phyloP scores from a whole-genome alignment of 441 rosid species.

The Manihot esculenta region DNA sequence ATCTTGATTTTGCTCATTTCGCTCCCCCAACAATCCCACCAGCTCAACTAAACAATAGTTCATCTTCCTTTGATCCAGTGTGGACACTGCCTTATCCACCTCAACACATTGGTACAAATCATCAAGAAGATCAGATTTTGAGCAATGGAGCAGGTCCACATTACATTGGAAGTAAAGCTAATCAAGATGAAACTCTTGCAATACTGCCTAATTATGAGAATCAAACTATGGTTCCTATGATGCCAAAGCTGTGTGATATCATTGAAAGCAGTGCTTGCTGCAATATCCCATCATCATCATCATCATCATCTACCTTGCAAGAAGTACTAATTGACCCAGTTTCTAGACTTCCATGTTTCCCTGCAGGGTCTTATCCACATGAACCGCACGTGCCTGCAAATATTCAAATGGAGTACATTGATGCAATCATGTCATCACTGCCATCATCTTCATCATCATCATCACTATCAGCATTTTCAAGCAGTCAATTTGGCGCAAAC shows the following conservation, averaged over 20 bases:
- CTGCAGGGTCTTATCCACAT: slow-evolving; percentile 23
- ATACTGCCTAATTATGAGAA: slow-evolving; percentile 28
- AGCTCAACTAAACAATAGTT: slow-evolving; percentile 15
- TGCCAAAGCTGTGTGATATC: slow-evolving; percentile 59
- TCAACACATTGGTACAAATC: slow-evolving; percentile 35
- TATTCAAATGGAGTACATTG: slow-evolving; percentile 51
- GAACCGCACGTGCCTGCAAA: slow-evolving; percentile 30
- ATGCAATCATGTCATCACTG: slow-evolving; percentile 48
- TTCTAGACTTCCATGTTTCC: slow-evolving; percentile 32
- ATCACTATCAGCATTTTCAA: slow-evolving; percentile 44
- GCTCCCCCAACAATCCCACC: slow-evolving; percentile 20
- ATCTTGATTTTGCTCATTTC: slow-evolving; percentile 31
- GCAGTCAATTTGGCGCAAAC: slow-evolving; percentile 50
- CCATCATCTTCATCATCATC: slow-evolving; percentile 43
- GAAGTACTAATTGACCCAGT: slow-evolving; percentile 35
- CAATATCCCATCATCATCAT: slow-evolving; percentile 14
- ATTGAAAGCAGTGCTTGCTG: slow-evolving; percentile 41
- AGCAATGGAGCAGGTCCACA: slow-evolving; percentile 21
- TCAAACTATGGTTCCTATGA: slow-evolving; percentile 30
- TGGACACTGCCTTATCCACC: slow-evolving; percentile 45
- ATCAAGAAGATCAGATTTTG: slow-evolving; percentile 36
- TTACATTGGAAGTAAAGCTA: slow-evolving; percentile 9
- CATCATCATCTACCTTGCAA: slow-evolving; percentile 30
- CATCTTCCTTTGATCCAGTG: slow-evolving; percentile 32
- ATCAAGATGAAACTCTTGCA: neutral